These are phyloP conservation scores for Corylus heterophylla DNA, from an alignment of 306 rosid species.

Conservation along the genomic window DNA sequence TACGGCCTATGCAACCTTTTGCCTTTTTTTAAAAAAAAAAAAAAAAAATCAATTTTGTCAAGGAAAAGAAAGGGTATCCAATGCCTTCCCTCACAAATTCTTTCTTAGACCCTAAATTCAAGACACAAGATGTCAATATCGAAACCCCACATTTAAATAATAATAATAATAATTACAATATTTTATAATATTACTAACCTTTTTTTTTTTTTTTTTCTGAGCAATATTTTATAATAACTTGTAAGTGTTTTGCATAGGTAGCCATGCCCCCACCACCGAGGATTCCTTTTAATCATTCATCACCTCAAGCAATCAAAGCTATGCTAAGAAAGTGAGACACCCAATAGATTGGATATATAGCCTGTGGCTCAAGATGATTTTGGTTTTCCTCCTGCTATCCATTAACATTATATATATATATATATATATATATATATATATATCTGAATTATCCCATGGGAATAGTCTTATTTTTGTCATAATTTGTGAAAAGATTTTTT, in stretches of 20 bases:
- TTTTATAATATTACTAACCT: background rate
- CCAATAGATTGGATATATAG: background rate
- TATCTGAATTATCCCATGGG: too few relatives aligned
- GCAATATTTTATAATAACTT: constrained; percentile 3
- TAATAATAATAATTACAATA: too few relatives aligned
- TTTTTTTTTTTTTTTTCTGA: background rate
- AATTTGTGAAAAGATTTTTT: too few relatives aligned
- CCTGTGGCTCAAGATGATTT: background rate
- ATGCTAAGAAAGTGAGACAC: constrained; percentile 12
- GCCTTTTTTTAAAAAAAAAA: background rate
- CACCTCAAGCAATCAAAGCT: constrained; percentile 27
- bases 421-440: too few relatives aligned
- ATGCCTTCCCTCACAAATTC: constrained; percentile 13
- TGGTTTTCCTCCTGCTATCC: too few relatives aligned
- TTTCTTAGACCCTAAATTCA: constrained; percentile 29
- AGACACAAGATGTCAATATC: constrained; percentile 32
- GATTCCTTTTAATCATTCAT: constrained; percentile 32
- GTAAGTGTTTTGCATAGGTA: constrained; percentile 8
- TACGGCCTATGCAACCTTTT: constrained; percentile 15
- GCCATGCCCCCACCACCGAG: constrained; percentile 30
- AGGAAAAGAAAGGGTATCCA: constrained; percentile 30
- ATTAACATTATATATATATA: too few relatives aligned
- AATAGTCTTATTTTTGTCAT: too few relatives aligned
- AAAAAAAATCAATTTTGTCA: background rate
- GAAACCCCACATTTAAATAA: constrained; percentile 12